phyloP scores from a whole-genome alignment of 768 basidiomycete genomes.

The Paxillus ammoniavirescens region DNA sequence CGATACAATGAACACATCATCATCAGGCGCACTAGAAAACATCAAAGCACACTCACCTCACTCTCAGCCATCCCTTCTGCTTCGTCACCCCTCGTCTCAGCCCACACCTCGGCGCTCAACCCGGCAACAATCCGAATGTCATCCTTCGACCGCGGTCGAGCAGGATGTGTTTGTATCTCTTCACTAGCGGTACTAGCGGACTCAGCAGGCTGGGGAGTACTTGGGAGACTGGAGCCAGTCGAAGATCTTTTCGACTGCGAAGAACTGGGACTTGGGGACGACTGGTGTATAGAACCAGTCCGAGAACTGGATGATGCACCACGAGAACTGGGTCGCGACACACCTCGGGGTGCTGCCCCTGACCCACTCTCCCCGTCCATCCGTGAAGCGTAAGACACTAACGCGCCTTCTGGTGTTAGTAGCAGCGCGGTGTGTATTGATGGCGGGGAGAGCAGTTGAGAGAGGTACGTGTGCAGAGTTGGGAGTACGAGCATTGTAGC shows the following conservation, averaged over 20 bases:
- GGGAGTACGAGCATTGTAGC: conserved; percentile 65
- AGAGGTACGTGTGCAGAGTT: conserved; percentile 61
- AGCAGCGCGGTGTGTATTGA: conserved; percentile 69
- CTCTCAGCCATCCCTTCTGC: conserved; percentile 67
- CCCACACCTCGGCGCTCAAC: conserved; percentile 74
- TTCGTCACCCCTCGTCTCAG: conserved; percentile 59
- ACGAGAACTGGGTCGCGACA: conserved; percentile 4
- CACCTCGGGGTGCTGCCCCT: not conserved
- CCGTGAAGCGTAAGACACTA: conserved; percentile 61
- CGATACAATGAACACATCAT: not conserved
- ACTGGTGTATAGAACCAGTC: not conserved
- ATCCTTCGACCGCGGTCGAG: conserved; percentile 54
- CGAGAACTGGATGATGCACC: not conserved
- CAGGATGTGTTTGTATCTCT: conserved; percentile 5
- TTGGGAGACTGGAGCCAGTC: not conserved
- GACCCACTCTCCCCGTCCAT: conserved; percentile 28
- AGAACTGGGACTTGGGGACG: conserved; percentile 12
- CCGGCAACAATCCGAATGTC: conserved; percentile 73
- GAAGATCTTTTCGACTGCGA: conserved; percentile 10
- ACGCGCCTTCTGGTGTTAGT: conserved; percentile 70
- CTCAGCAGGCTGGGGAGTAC: conserved; percentile 13
- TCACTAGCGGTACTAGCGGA: conserved; percentile 6
- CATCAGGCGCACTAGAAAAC: not conserved
- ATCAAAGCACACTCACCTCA: conserved; percentile 49
- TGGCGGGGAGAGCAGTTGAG: conserved; percentile 58